Conservation (phyloP, 2,329 filamentous ascomycete species). For the Neobulgaria alba region DNA sequence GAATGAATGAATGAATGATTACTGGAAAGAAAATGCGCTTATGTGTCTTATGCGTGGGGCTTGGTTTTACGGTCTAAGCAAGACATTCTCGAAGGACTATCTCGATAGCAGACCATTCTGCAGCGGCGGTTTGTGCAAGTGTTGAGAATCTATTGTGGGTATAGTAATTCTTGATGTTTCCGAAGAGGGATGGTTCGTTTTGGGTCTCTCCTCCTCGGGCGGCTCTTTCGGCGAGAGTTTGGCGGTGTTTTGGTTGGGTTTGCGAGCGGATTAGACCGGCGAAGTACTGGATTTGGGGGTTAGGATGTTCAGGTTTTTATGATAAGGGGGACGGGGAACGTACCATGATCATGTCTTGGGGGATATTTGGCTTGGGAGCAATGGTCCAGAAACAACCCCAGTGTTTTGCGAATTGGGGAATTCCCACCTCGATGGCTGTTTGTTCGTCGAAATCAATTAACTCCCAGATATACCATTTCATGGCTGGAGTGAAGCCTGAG, state of each 20-base stretch:
- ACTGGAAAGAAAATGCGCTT: no score
- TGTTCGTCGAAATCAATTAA: slow-evolving; percentile 31
- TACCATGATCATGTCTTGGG: slow-evolving; percentile 48
- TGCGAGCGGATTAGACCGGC: slow-evolving; percentile 46
- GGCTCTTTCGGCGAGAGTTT: slow-evolving; percentile 36
- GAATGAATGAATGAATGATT: no score
- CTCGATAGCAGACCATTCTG: slow-evolving; percentile 43
- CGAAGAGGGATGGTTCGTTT: slow-evolving; percentile 16
- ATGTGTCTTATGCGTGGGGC: no score
- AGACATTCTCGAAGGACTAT: no score
- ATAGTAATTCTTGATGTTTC: slow-evolving; percentile 42
- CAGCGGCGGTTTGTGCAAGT: slow-evolving; percentile 36
- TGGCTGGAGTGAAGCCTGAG: slow-evolving; percentile 50
- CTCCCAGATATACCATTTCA: slow-evolving; percentile 50
- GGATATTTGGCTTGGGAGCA: slow-evolving; percentile 38
- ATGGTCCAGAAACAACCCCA: slow-evolving; percentile 48
- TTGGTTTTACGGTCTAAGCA: no score
- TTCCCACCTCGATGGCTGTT: slow-evolving; percentile 33
- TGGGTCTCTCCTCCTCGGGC: slow-evolving; percentile 10
- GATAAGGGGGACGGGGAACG: slow-evolving; percentile 17
- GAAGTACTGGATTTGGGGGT: slow-evolving; percentile 43
- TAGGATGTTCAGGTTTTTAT: neutral
- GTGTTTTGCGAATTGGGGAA: slow-evolving; percentile 38
- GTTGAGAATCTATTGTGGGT: slow-evolving; percentile 21
- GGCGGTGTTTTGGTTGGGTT: slow-evolving; percentile 34